Evolutionary conservation across 169 alveolate species (phyloP).

Genomic region (Perkinsus marinus): DNA sequence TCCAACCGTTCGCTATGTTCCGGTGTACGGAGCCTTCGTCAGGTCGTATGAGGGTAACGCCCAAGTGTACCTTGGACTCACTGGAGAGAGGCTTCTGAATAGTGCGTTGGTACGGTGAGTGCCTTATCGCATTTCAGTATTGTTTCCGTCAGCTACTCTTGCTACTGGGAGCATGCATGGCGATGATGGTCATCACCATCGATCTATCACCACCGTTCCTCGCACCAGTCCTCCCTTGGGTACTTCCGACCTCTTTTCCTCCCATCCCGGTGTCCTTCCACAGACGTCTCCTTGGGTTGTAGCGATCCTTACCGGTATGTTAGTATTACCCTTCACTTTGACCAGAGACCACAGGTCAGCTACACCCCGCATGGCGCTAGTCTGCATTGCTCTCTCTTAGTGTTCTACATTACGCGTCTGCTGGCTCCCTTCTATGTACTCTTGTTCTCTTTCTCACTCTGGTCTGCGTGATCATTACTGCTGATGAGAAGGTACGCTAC

Average conservation of each 20-base stretch:
- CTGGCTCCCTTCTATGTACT: background rate
- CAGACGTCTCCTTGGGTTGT: background rate
- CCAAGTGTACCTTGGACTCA: background rate
- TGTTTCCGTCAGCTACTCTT: background rate
- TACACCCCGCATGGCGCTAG: background rate
- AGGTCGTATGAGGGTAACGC: background rate
- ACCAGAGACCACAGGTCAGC: background rate
- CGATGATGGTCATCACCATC: background rate
- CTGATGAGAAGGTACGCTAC: background rate
- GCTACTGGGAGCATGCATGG: background rate
- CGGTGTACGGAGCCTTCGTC: background rate
- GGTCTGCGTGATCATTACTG: background rate
- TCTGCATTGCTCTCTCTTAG: background rate
- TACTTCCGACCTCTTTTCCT: background rate
- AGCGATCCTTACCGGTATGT: background rate
- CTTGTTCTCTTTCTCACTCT: background rate
- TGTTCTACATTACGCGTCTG: background rate
- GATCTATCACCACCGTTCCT: background rate
- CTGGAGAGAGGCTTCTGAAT: background rate
- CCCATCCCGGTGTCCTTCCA: background rate
- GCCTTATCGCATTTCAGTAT: background rate
- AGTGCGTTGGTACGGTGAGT: background rate
- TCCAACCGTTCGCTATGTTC: background rate
- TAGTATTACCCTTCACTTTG: background rate
- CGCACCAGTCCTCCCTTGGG: background rate